Conservation (phyloP, 305 asterid species). For the Fraxinus albicans region DNA sequence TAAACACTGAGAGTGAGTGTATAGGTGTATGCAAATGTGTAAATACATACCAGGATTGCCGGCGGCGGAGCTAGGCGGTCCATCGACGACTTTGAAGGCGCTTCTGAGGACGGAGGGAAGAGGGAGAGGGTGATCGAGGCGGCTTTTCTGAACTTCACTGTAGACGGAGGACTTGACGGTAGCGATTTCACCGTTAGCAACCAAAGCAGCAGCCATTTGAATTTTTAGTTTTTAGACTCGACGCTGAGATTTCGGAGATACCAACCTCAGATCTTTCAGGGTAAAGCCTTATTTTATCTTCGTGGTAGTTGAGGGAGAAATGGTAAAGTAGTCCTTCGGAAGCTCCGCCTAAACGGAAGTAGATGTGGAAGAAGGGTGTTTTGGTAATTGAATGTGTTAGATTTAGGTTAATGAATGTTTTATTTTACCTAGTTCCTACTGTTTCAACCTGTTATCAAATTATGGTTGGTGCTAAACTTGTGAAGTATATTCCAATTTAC, state of each 20-base stretch:
- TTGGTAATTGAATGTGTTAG: not conserved
- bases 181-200: constrained; percentile 50
- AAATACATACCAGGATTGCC: constrained; percentile 74
- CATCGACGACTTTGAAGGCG: constrained; percentile 69
- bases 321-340: constrained; percentile 32
- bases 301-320: not conserved
- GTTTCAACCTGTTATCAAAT: not conserved
- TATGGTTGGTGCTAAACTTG: not conserved
- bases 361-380: not conserved
- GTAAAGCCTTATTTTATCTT: constrained; percentile 7
- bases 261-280: constrained; percentile 30
- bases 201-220: constrained; percentile 56
- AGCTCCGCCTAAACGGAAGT: constrained; percentile 13
- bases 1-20: not conserved
- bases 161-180: constrained; percentile 54
- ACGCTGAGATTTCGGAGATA: constrained; percentile 15
- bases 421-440: not conserved
- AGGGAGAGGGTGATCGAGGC: constrained; percentile 82
- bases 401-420: not conserved
- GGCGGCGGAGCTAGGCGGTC: constrained; percentile 88
- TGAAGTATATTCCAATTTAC: not conserved
- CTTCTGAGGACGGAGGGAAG: constrained; percentile 74
- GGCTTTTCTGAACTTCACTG: constrained; percentile 91
- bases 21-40: not conserved
- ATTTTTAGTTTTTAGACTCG: constrained; percentile 20